Evolutionary conservation across 306 rosid species (phyloP), one percentile per base, ranked within the genome.

Genomic region (Lathyrus aphaca): DNA sequence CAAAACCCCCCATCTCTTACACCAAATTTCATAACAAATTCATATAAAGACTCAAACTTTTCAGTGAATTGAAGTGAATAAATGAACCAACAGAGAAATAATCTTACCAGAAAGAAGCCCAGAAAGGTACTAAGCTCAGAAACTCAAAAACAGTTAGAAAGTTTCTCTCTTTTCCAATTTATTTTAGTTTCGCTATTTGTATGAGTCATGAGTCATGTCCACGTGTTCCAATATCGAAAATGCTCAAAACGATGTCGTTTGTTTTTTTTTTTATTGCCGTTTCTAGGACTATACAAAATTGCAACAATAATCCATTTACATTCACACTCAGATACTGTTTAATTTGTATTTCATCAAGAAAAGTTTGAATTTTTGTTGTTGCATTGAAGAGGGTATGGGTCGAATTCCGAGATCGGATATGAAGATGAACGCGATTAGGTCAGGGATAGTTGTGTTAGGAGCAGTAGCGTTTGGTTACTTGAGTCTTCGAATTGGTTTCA

Each of bases 401-500:
- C 84, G 37, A 37, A 61, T 54, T 74, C 78, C 42, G 42, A 64
- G 51, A 58, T 65, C 85, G 66, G 82, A 78, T 72, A 57, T 74
- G 94, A 86, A 64, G 81, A 63, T 72, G 90, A 93, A 90, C 46
- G 91, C 94, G 57, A 68, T 84, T 61, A 82, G 97, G 79, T 93
- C 97, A 25, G 87, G 82, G 18, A 71, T 93, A 49, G 97, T 93
- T 74, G 97, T 93, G 66, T n/a, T 93, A 27, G 97, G 98, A 77
- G 84, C 97, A 13, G 13, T 90, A 58, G 96, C 94, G 8, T 93
- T 93, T 57, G 98, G 98, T 10, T 93, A 86, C 73, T 76, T 93
- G 12, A 93, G 85, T 68, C 4, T 90, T 0, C 90, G 77, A 18
- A 84, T 93, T 30, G 97, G 89, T 9, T 86, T 90, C 82, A 88